phyloP scores from a whole-genome alignment of 345 rosid species.

The Clarkia xantiana region DNA sequence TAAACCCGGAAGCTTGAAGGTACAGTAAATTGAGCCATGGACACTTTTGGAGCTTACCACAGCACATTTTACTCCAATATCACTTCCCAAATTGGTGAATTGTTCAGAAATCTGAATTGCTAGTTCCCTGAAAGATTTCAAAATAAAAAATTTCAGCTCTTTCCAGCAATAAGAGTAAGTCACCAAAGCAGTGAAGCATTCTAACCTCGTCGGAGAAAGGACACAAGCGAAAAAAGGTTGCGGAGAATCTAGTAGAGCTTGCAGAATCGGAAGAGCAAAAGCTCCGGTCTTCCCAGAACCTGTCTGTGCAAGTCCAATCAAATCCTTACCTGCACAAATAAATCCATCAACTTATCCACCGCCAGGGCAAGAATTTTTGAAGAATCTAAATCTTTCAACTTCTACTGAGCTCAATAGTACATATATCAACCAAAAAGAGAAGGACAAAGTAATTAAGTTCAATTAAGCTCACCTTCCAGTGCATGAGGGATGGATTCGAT shows the following conservation, averaged over 20 bases:
- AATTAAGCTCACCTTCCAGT: conserved; percentile 35
- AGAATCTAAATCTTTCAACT: not conserved
- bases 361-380: not conserved
- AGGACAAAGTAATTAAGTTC: too few species aligned
- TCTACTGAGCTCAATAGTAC: not conserved
- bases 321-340: conserved; percentile 50
- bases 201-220: conserved; percentile 82
- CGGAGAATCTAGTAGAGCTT: conserved; percentile 54
- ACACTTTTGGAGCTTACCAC: conserved; percentile 41
- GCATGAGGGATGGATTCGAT: conserved; percentile 77
- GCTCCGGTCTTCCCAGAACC: conserved; percentile 98
- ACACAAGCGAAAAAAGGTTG: conserved; percentile 83
- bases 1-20: not conserved
- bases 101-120: conserved; percentile 97
- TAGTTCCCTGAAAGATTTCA: conserved; percentile 46
- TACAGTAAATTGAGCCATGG: too few species aligned
- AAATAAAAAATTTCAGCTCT: not conserved
- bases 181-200: not conserved
- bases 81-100: conserved; percentile 81
- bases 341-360: not conserved
- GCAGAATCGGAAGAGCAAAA: conserved; percentile 79
- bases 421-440: conserved; percentile 1
- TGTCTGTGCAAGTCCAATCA: conserved; percentile 87
- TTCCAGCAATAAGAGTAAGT: not conserved
- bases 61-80: conserved; percentile 61